Evolutionary conservation across 2,329 filamentous ascomycete genomes (phyloP), one percentile per base, ranked within the genome.

Genomic region (Botrytis hyacinthi): DNA sequence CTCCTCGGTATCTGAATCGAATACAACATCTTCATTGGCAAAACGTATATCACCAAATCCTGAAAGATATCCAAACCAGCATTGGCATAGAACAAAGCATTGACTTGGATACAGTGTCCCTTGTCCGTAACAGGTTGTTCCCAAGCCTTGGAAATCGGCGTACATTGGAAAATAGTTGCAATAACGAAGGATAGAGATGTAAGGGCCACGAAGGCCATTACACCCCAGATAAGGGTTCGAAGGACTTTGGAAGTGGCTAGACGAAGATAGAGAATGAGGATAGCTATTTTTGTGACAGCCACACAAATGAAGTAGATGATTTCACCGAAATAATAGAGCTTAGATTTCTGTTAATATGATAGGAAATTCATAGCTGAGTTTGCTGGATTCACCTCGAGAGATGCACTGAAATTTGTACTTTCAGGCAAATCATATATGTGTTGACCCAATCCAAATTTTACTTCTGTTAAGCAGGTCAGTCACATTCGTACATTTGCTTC

Each of bases 301-400:
- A 72, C 37, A 29, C 62, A 72, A 40, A 68, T 18, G 9, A 59
- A 72, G 32, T 72, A 72, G 18, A 60, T 16, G 2, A 67, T 54
- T 46, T 72, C 62, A 20, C 70, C 62, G 26, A 60, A 72, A 40
- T 60, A 67, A 37, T 67, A 67, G n/a, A 72, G 62, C 70, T 67
- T 72, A 14, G 16, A 29, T n/a, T 59, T 10, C 5, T 35, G n/a
- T 60, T 40, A 72, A 20, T 40, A 67, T 37, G 2, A 6, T 29
- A 22, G 32, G 16, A 37, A 22, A 10, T 18, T 48, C 35, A 59
- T 46, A 16, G 18, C 16, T 37, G 32, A 26, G 22, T 20, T n/a
- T 67, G 7, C 32, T n/a, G 10, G 37, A 54, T 59, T 67, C 44
- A 72, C 62, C 70, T 72, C 70, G 22, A 67, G 46, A 16, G 70